Percentiles rank a stretch among this genome's conserved stretches.
phyloP scores from a whole-genome alignment of 345 rosid species.

The Eucalyptus shirleyi region DNA sequence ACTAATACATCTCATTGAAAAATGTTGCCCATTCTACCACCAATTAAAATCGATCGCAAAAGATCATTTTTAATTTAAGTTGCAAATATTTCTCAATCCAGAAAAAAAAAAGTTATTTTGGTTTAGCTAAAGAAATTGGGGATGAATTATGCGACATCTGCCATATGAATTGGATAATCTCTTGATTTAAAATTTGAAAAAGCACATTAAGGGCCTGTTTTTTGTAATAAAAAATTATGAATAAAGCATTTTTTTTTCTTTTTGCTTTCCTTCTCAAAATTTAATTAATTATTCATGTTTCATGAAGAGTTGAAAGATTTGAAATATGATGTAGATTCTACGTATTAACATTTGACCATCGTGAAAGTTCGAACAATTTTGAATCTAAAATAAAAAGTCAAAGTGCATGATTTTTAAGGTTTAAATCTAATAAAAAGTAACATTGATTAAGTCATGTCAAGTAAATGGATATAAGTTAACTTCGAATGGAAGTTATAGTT shows the following conservation, averaged over 20 bases:
- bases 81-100: neutral
- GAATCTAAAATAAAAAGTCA: neutral
- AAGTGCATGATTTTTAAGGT: neutral
- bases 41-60: neutral
- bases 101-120: neutral
- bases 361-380: rapidly evolving
- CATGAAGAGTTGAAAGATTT: neutral
- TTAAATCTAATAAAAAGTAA: neutral
- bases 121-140: neutral
- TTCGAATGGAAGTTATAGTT: neutral
- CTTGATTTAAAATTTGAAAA: neutral
- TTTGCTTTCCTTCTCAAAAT: neutral
- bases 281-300: neutral
- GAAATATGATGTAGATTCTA: rapidly evolving
- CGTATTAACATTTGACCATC: neutral
- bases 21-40: neutral
- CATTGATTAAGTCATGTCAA: rapidly evolving
- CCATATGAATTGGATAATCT: neutral
- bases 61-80: neutral
- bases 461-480: neutral
- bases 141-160: neutral
- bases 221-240: neutral
- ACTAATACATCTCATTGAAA: neutral
- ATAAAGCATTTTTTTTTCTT: neutral
- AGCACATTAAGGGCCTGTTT: neutral